Conservation (phyloP, 139 green algal species). For the Coccomyxa sp. region DNA sequence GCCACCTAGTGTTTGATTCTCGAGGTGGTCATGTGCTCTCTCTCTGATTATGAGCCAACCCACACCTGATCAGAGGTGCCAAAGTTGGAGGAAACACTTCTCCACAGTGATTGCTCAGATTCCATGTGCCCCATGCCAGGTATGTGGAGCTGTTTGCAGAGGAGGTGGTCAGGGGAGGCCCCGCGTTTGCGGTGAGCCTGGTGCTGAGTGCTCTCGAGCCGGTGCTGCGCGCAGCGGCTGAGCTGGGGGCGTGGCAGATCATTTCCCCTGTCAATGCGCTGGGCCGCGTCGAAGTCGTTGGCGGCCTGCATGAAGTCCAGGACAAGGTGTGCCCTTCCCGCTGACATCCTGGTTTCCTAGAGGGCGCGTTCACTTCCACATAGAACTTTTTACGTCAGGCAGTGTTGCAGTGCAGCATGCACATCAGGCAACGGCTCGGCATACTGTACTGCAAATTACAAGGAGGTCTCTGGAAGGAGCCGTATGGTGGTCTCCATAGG, state of each 20-base stretch:
- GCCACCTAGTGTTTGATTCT: background rate
- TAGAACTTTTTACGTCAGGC: too few relatives aligned
- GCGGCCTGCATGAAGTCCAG: conserved; percentile 76
- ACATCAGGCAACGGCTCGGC: too few relatives aligned
- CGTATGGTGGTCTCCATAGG: too few relatives aligned
- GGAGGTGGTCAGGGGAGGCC: conserved; percentile 86
- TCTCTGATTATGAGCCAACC: too few relatives aligned
- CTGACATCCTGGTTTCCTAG: background rate
- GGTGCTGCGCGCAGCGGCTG: conserved; percentile 67
- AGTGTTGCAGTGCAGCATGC: too few relatives aligned
- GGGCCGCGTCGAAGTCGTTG: conserved; percentile 70
- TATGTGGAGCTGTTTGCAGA: conserved; percentile 30
- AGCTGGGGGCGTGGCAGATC: conserved; percentile 89
- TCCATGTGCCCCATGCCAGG: background rate
- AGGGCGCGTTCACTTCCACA: background rate
- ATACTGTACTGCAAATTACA: too few relatives aligned
- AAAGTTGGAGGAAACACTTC: too few relatives aligned
- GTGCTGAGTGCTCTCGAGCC: conserved; percentile 74
- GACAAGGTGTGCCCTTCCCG: conserved; percentile 51
- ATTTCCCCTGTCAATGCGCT: conserved; percentile 67
- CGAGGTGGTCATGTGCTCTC: too few relatives aligned
- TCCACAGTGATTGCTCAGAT: too few relatives aligned
- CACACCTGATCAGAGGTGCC: too few relatives aligned
- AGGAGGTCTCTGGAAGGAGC: too few relatives aligned
- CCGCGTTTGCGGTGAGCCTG: conserved; percentile 87